These are phyloP conservation scores for Eucalyptus polybractea DNA, from an alignment of 345 rosid genomes.

Conservation along the genomic window DNA sequence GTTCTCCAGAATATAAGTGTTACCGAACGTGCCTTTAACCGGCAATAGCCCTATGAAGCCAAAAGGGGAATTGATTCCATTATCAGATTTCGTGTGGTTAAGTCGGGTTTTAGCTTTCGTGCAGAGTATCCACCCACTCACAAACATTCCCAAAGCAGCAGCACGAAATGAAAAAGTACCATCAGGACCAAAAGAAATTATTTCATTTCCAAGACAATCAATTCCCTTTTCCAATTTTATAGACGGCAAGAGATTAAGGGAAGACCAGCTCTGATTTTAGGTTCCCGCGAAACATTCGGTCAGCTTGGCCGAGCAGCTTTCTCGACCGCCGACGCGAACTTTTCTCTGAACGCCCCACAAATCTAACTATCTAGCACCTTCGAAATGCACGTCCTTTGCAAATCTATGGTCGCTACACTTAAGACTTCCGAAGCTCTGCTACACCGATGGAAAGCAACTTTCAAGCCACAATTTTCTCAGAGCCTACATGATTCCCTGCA, in stretches of 20 bases:
- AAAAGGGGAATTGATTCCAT: neutral
- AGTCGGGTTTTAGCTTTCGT: neutral
- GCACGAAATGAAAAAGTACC: neutral
- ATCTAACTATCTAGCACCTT: neutral
- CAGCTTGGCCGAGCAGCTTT: neutral
- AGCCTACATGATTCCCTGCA: neutral
- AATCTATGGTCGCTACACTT: neutral
- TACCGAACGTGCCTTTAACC: rapidly evolving
- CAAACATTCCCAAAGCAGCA: neutral
- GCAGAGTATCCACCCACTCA: neutral
- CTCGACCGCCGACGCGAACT: neutral
- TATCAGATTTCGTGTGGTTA: neutral
- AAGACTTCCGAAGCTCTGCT: too few relatives aligned
- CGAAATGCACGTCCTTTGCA: neutral
- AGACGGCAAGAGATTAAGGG: neutral
- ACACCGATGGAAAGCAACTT: neutral
- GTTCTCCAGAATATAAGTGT: rapidly evolving
- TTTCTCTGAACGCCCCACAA: neutral
- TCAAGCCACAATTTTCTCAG: neutral
- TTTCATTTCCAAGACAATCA: neutral
- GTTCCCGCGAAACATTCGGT: neutral
- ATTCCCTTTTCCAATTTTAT: neutral
- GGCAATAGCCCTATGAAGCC: neutral
- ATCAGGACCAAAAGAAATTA: too few relatives aligned
- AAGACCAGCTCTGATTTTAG: neutral